Evolutionary conservation across 192 early-diverging fungal species (phyloP), one percentile per base, ranked within the genome.

Genomic region (Entomortierella parvispora): DNA sequence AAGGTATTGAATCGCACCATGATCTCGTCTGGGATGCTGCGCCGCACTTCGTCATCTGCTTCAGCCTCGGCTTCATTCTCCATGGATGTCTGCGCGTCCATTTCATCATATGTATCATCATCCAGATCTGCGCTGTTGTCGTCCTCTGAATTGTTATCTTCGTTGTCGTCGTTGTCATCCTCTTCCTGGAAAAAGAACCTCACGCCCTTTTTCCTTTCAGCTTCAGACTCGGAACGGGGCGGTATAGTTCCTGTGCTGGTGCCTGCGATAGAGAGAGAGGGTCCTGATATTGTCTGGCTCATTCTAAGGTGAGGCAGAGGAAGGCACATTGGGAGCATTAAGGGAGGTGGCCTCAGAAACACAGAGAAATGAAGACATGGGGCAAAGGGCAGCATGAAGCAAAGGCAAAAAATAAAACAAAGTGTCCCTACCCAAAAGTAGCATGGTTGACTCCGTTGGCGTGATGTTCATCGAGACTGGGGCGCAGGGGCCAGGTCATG

Each of bases 401-500:
- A n/a, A n/a, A 20, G 4, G 33, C 3, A 40, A 56, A 7, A 44
- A 49, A 34, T 22, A 32, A 59, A 59, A 3, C 44, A 44, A n/a
- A 34, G 8, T n/a, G n/a, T n/a, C n/a, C n/a, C n/a, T 71, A 74
- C 71, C 71, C 51, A 22, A 60, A 61, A 3, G 62, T 6, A 29
- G 20, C 25, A 37, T 54, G 58, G n/a, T 33, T 48, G 50, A 44
- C 12, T 23, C 47, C 34, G 47, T 22, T 62, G 51, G 58, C 28
- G 7, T 51, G 70, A 45, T 67, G 65, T 15, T 76, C 64, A n/a
- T 76, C 71, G 20, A 40, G 17, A 25, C 34, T 66, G 22, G 71
- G 51, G 18, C 71, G 47, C 4, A 74, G 51, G 10, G 71, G 64
- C 74, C 74, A 77, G 12, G 59, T 68, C 65, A 63, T 64, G 48